Percentiles rank a stretch among this genome's conserved stretches.
Conservation (phyloP, 768 basidiomycete species). For the Tulasnella sp. region DNA sequence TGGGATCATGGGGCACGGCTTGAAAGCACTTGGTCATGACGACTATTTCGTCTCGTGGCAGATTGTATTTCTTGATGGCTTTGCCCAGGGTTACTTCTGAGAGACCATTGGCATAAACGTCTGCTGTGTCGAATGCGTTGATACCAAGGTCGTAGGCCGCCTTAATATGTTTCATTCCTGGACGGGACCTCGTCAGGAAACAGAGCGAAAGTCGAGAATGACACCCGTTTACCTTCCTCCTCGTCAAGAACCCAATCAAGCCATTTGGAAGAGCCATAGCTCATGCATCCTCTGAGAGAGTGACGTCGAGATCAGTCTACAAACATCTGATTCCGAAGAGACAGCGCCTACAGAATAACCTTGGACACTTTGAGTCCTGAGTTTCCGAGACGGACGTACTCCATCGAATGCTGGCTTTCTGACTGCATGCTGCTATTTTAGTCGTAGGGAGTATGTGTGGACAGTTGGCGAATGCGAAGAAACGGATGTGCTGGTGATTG, state of each 20-base stretch:
- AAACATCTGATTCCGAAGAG: no score
- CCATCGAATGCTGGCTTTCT: background rate
- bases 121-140: slow-evolving; percentile 11
- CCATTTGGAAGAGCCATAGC: background rate
- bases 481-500: no score
- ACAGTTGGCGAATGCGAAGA: no score
- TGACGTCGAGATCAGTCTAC: no score
- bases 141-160: slow-evolving; percentile 10
- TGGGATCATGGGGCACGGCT: background rate
- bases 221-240: background rate
- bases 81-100: slow-evolving; percentile 63
- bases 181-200: background rate
- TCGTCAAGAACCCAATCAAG: slow-evolving; percentile 8
- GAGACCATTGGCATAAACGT: slow-evolving; percentile 5
- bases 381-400: slow-evolving; percentile 7
- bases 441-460: no score
- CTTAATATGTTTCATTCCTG: slow-evolving; percentile 4
- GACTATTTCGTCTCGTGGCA: slow-evolving; percentile 55
- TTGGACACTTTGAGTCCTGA: slow-evolving; percentile 12
- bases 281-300: background rate
- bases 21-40: slow-evolving; percentile 59
- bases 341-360: background rate
- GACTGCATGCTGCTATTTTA: background rate
- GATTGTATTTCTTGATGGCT: slow-evolving; percentile 48
- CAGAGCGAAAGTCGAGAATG: background rate